These are phyloP conservation scores for Penicillium soppii DNA, from an alignment of 495 filamentous ascomycete species.

Conservation along the genomic window DNA sequence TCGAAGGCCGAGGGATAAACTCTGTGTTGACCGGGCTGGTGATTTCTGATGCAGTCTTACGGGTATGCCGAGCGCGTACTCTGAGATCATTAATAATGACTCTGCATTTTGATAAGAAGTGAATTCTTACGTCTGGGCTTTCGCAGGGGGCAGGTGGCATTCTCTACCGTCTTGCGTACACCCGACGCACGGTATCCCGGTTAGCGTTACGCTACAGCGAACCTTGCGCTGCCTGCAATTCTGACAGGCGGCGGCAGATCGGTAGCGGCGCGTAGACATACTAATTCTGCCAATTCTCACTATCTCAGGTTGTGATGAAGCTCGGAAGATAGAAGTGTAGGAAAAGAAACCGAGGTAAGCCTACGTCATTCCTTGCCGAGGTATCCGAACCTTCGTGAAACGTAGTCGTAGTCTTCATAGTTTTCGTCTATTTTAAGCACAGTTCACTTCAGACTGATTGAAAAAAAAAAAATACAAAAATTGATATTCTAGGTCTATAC, in stretches of 20 bases:
- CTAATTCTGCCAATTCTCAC: conserved; percentile 27
- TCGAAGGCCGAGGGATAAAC: neutral
- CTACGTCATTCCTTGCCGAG: neutral
- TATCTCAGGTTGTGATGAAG: neutral
- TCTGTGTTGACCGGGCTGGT: neutral
- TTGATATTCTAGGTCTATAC: neutral
- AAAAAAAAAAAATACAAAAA: neutral
- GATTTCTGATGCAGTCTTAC: neutral
- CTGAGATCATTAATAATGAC: neutral
- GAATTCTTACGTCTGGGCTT: conserved; percentile 5
- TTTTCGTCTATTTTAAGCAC: too few relatives aligned
- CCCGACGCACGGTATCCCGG: conserved; percentile 29
- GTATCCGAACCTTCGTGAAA: neutral
- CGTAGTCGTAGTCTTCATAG: neutral
- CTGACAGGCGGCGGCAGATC: conserved; percentile 32
- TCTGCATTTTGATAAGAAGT: neutral
- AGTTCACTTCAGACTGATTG: too few relatives aligned
- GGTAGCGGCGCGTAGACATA: conserved; percentile 29
- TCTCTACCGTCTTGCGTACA: conserved; percentile 30
- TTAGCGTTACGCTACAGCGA: conserved; percentile 31
- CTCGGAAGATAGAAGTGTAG: neutral
- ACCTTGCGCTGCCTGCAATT: conserved; percentile 35
- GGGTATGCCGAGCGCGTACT: neutral
- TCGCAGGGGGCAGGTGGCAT: conserved; percentile 22
- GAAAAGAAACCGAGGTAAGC: neutral